phyloP scores from a whole-genome alignment of 2,329 filamentous ascomycete species.

The Setomelanomma holmii region DNA sequence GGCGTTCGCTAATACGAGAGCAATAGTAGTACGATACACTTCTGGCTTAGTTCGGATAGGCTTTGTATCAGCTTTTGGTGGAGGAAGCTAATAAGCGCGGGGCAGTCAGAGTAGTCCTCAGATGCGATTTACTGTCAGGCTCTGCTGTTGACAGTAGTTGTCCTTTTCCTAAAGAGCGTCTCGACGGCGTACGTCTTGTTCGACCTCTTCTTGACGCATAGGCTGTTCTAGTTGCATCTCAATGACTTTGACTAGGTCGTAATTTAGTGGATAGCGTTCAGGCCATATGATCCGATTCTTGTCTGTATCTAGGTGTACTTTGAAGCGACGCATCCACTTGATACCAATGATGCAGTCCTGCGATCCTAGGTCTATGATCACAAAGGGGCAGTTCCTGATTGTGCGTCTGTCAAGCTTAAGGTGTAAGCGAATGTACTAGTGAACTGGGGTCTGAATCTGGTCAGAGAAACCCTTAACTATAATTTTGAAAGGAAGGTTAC shows the following conservation, averaged over 20 bases:
- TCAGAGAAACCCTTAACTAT: not conserved
- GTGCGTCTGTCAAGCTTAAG: not conserved
- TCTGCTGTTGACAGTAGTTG: not conserved
- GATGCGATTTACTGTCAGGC: too few species aligned
- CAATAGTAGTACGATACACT: not conserved
- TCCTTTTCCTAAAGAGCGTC: not conserved
- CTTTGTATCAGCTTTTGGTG: not conserved
- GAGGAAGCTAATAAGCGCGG: not conserved
- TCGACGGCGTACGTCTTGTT: not conserved
- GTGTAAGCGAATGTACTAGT: not conserved
- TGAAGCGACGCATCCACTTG: not conserved
- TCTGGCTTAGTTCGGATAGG: not conserved
- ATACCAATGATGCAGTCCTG: conserved; percentile 1
- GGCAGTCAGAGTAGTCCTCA: not conserved
- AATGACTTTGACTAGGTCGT: not conserved
- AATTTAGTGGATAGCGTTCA: not conserved
- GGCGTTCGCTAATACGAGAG: not conserved
- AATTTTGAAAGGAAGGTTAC: not conserved
- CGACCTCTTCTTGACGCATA: not conserved
- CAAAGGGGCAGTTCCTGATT: not conserved
- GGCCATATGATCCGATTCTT: not conserved
- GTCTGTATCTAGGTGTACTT: not conserved
- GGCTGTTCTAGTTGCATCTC: not conserved
- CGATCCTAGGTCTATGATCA: not conserved
- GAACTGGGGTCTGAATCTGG: not conserved